Evolutionary conservation across 2,329 filamentous ascomycete genomes (phyloP), one percentile per base, ranked within the genome.

Genomic region (Paraphaeosphaeria minitans): DNA sequence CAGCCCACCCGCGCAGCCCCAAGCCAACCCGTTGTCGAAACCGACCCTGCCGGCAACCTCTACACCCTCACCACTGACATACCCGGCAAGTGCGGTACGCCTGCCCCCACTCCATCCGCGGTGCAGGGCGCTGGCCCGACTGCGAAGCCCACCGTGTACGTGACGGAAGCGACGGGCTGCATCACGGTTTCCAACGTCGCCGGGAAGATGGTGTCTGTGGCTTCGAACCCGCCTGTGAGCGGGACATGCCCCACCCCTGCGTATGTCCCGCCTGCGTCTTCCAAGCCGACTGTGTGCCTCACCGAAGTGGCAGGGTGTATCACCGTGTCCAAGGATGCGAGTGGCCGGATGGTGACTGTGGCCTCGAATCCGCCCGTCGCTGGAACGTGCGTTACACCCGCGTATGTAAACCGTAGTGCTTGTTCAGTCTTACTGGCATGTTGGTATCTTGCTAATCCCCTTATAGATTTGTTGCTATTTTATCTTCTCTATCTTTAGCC

Each of bases 261-360:
- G 19, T 50, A 50, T 37, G 47, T 50, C 5, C 24, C 43, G 35
- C 29, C 22, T 42, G 22, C 45, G 27, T 12, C 50, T 4, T 9
- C 19, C 8, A 35, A 14, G 19, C 52, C 39, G 3, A 22, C 35
- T 21, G 43, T 37, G 24, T 48, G 1, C n/a, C 21, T 48, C 2
- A 55, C 53, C 21, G 42, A 47, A 31, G 31, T 31, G n/a, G 47
- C 53, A 27, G 53, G 53, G n/a, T 55, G 53, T 19, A 55, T 55
- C 6, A 48, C 43, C 8, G 53, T 55, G 3, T 31, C 53, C 13
- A 41, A 48, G 24, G 43, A 24, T 21, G 47, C n/a, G 14, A 47
- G 48, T 41, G 53, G 31, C 12, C 3, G 41, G 33, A 14, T 24
- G 41, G 43, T 55, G 2, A 37, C 42, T 1, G 43, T 55, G 14